Percentiles rank a stretch among this genome's conserved stretches.
Conservation (phyloP, 1,284 basidiomycete genomes). For the Sphaerobolus stellatus region DNA sequence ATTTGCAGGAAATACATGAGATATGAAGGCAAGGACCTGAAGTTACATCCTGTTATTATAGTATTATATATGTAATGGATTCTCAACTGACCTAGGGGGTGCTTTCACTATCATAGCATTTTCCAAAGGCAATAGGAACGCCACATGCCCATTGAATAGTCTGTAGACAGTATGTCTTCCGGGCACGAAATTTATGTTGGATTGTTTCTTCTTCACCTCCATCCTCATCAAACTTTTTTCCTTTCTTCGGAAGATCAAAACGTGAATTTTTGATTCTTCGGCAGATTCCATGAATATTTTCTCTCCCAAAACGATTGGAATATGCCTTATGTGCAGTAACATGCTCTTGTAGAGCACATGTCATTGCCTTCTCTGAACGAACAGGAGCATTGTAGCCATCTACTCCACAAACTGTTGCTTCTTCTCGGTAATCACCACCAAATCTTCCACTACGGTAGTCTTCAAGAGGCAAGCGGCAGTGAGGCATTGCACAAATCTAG, state of each 20-base stretch:
- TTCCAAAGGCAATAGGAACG: constrained; percentile 24
- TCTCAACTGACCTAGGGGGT: no score
- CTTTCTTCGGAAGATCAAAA: constrained; percentile 22
- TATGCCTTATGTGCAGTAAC: background rate
- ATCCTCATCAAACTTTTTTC: background rate
- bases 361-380: background rate
- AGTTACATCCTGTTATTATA: no score
- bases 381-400: background rate
- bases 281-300: background rate
- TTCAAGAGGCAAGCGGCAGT: constrained; percentile 4
- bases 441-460: constrained; percentile 22
- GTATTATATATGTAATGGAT: no score
- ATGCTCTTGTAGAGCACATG: background rate
- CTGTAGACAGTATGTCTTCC: constrained; percentile 23
- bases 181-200: constrained; percentile 23
- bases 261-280: constrained; percentile 1
- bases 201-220: background rate
- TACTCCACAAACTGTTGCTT: constrained; percentile 16
- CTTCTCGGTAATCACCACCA: constrained; percentile 14
- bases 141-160: constrained; percentile 29
- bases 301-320: constrained; percentile 1
- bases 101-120: constrained; percentile 23
- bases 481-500: background rate
- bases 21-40: constrained; percentile 21
- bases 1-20: constrained; percentile 1